Percentiles rank a stretch among this genome's conserved stretches.
phyloP scores from a whole-genome alignment of 768 basidiomycete species.

The Vararia minispora region DNA sequence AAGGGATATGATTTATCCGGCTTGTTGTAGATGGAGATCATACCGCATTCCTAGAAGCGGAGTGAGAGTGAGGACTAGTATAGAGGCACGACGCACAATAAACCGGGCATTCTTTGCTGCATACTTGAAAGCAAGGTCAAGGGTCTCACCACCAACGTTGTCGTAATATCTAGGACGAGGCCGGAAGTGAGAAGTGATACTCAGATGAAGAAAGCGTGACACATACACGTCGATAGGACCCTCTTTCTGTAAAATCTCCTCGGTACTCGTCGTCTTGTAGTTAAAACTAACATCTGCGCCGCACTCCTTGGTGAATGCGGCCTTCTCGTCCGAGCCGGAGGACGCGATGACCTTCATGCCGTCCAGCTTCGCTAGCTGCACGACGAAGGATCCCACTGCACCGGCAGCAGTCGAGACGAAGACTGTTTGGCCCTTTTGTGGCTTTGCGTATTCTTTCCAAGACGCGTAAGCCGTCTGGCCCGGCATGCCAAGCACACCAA shows the following conservation, averaged over 20 bases:
- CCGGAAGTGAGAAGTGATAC: slow-evolving; percentile 18
- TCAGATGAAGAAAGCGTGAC: not conserved
- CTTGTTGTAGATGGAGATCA: not conserved
- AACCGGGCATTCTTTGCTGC: slow-evolving; percentile 12
- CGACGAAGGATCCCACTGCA: not conserved
- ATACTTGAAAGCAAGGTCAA: not conserved
- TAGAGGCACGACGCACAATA: slow-evolving; percentile 15
- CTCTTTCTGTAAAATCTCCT: not conserved
- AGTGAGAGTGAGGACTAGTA: too few relatives aligned
- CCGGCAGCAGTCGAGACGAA: not conserved
- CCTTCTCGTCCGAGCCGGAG: not conserved
- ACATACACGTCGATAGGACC: slow-evolving; percentile 14
- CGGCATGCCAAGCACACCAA: not conserved
- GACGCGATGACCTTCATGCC: not conserved
- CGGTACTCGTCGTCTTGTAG: not conserved
- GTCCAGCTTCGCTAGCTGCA: not conserved
- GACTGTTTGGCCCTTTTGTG: not conserved
- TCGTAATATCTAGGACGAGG: slow-evolving; percentile 11
- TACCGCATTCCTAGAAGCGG: not conserved
- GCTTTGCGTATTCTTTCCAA: slow-evolving; percentile 4
- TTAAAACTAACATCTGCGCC: not conserved
- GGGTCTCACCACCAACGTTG: not conserved
- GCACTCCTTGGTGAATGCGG: not conserved
- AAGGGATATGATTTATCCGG: too few relatives aligned
- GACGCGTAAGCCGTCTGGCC: not conserved